Evolutionary conservation across 148 eudicot genomes (phyloP), one percentile per base, ranked within the genome.

Genomic region (Fallopia convolvulus): DNA sequence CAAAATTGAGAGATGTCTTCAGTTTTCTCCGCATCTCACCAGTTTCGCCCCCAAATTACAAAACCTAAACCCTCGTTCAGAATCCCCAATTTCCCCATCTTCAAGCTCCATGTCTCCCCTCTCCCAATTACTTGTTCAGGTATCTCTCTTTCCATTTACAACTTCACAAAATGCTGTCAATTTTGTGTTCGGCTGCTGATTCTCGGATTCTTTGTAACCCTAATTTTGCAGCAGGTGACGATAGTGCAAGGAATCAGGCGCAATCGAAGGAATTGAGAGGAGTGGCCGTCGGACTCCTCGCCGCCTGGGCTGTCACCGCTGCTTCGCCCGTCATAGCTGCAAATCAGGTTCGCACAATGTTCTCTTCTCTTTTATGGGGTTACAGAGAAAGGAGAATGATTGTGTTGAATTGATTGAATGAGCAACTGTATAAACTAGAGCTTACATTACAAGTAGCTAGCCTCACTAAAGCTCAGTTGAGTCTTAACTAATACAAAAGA

Each of bases 241-340:
- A 68, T 21, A 68, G n/a, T 36, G 42, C 20, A 1, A 52, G 58
- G 3, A 52, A 20, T 15, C 58, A 21, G 1, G 6, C 4, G 58
- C 21, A 21, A 8, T 44, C 47, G 33, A 89, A 86, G 84, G 86
- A 89, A 68, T 75, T 92, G 18, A 87, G 88, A 72, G 88, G 84
- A 83, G 88, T 90, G 33, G 91, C 97, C 68, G 85, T 89, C 73
- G 98, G 95, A 48, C 41, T 90, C 63, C 90, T 94, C 74, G 98
- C 98, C 48, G 88, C 87, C 70, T 94, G 88, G 89, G 95, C 97
- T 18, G 80, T 94, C 49, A 74, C 93, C 68, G 74, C 93, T 70
- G 89, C 84, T 60, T 89, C 97, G 13, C 97, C 98, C 74, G 95
- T 92, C 32, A 79, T 89, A 77, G 97, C 97, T 82, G 93, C 92